phyloP scores from a whole-genome alignment of 495 filamentous ascomycete species.

The Massariosphaeria phaeospora region DNA sequence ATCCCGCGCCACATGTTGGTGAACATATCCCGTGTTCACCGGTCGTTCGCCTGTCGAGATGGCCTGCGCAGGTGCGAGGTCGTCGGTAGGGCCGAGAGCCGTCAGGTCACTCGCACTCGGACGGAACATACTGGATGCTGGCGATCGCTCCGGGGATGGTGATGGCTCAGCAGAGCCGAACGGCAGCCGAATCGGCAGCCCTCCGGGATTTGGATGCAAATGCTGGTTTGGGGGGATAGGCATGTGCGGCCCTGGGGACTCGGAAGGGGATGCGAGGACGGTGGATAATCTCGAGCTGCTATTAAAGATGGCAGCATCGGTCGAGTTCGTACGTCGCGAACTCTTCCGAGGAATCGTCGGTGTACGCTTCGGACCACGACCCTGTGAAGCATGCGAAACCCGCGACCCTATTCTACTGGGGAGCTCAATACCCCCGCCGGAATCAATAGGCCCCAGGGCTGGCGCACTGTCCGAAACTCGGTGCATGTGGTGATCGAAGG shows the following conservation, averaged over 20 bases:
- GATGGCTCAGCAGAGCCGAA: slow-evolving; percentile 31
- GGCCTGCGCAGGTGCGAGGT: slow-evolving; percentile 17
- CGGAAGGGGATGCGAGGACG: slow-evolving; percentile 30
- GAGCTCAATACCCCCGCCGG: slow-evolving; percentile 57
- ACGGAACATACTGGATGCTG: slow-evolving; percentile 26
- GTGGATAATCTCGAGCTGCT: slow-evolving; percentile 27
- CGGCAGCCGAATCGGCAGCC: slow-evolving; percentile 10
- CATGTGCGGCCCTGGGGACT: slow-evolving; percentile 10
- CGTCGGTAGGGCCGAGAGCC: neutral
- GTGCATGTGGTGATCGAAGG: slow-evolving; percentile 44
- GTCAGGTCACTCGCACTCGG: slow-evolving; percentile 36
- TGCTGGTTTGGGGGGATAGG: slow-evolving; percentile 4
- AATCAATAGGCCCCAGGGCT: slow-evolving; percentile 56
- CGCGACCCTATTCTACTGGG: slow-evolving; percentile 61
- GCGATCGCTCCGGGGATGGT: slow-evolving; percentile 24
- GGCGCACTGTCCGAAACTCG: slow-evolving; percentile 51
- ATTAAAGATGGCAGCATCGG: slow-evolving; percentile 24
- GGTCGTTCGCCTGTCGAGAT: slow-evolving; percentile 51
- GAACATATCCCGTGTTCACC: slow-evolving; percentile 67
- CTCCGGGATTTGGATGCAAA: slow-evolving; percentile 18
- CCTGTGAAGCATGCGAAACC: slow-evolving; percentile 40
- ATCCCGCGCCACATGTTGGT: slow-evolving; percentile 58
- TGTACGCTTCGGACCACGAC: slow-evolving; percentile 40
- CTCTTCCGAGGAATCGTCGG: slow-evolving; percentile 58
- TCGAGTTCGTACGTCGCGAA: slow-evolving; percentile 51